Percentiles rank a stretch among this genome's conserved stretches.
phyloP scores from a whole-genome alignment of 116 monocot genomes.

The Cymodocea nodosa region DNA sequence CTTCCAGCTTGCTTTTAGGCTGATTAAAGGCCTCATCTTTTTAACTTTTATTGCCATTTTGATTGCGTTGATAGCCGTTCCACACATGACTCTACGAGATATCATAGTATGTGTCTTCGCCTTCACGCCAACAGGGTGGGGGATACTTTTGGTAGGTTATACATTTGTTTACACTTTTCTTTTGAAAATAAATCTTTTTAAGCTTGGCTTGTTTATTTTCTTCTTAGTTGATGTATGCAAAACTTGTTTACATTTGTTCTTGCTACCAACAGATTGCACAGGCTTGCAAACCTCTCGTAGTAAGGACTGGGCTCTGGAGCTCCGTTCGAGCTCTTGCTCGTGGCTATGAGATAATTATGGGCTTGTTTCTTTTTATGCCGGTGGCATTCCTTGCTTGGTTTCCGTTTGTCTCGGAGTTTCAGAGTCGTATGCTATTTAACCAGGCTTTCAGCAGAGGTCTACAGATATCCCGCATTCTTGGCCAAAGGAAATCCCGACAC shows the following conservation, averaged over 20 bases:
- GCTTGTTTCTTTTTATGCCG: slow-evolving; percentile 64
- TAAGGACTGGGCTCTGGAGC: slow-evolving; percentile 36
- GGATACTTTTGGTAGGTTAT: slow-evolving; percentile 50
- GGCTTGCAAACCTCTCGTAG: slow-evolving; percentile 41
- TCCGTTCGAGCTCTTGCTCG: slow-evolving; percentile 65
- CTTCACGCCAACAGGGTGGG: slow-evolving; percentile 96
- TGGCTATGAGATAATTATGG: slow-evolving; percentile 80
- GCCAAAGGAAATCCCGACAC: slow-evolving; percentile 43
- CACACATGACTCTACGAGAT: slow-evolving; percentile 65
- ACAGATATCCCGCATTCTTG: slow-evolving; percentile 88
- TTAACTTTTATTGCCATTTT: slow-evolving; percentile 51
- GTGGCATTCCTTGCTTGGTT: slow-evolving; percentile 83
- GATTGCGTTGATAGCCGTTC: slow-evolving; percentile 51
- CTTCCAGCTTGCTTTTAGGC: slow-evolving; percentile 69
- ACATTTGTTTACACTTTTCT: neutral
- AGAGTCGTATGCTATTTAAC: slow-evolving; percentile 86
- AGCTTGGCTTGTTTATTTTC: neutral
- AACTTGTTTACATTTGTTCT: neutral
- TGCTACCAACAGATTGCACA: slow-evolving; percentile 48
- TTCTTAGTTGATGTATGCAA: too few species aligned
- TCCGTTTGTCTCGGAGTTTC: slow-evolving; percentile 88
- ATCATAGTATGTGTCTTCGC: slow-evolving; percentile 73
- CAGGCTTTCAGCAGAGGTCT: slow-evolving; percentile 89
- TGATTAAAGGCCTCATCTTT: slow-evolving; percentile 80
- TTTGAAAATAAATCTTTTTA: neutral